Evolutionary conservation across 495 filamentous ascomycete species (phyloP), one percentile per base, ranked within the genome.

Genomic region (Astrothelium macrocarpum): DNA sequence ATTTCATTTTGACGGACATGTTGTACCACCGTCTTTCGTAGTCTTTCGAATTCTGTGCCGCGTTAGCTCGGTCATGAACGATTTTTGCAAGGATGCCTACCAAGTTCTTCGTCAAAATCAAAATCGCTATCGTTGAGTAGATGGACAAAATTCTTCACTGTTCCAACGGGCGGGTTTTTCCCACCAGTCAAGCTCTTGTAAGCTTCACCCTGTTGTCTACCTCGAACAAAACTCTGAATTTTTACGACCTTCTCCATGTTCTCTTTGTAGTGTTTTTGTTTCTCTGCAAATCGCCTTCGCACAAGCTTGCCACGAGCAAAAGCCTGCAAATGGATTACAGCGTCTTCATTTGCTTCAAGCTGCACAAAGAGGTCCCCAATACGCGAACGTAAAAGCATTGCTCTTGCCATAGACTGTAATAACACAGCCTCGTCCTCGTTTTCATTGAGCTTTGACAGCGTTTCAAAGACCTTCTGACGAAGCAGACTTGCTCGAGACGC

Each of bases 231-330:
- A 72, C 94, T 97, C 74, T 98, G 94, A 61, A 97, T 88, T 75
- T 98, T 98, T 76, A 98, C 87, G 23, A 98, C 95, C 77, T 94
- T 97, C 68, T 96, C 86, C 95, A 98, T 98, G 68, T 98, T 98
- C 75, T 93, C 85, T 61, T 87, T 85, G 77, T 91, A 98, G 76
- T 90, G 92, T 14, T 83, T 85, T 66, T 88, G 85, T 79, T 95
- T 94, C 69, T 91, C 90, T 46, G 82, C 85, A 69, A 95, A 98
- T 32, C 79, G 81, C 28, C 76, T 79, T 49, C 93, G 82, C 61
- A 97, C 82, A 14, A 95, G 67, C 65, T 81, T 83, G 28, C 87
- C 94, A 68, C 90, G 83, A 4, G 86, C 84, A 4, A 82, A 80
- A 12, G 91, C 80, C 72, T 99, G 95, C 4, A 96, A 71, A 31